Evolutionary conservation across 345 rosid species (phyloP).

Genomic region (Brassica carinata): DNA sequence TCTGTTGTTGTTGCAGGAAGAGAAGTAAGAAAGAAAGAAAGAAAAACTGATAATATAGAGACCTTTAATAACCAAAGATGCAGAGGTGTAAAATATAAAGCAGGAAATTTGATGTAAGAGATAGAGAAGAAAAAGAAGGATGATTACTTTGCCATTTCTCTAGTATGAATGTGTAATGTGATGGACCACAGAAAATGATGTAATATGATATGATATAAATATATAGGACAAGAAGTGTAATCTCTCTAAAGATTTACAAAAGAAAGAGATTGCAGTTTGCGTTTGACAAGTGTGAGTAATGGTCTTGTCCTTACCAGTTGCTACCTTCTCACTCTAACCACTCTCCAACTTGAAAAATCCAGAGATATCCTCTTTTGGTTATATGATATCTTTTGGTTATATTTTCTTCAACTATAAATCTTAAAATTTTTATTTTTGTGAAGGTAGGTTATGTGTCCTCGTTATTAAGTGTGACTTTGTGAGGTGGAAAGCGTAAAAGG

Average conservation of each 20-base stretch:
- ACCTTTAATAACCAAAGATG: constrained; percentile 31
- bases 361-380: constrained; percentile 5
- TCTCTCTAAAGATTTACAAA: constrained; percentile 36
- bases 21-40: constrained; percentile 6
- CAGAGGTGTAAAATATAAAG: constrained; percentile 38
- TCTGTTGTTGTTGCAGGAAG: constrained; percentile 32
- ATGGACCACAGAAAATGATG: constrained; percentile 46
- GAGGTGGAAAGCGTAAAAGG: constrained; percentile 30
- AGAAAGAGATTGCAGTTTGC: constrained; percentile 28
- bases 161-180: constrained; percentile 40
- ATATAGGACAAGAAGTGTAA: constrained; percentile 39
- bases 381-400: background rate
- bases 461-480: background rate
- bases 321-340: constrained; percentile 33
- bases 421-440: background rate
- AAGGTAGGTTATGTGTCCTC: background rate
- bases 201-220: constrained; percentile 38
- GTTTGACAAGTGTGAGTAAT: constrained; percentile 27
- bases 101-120: constrained; percentile 36
- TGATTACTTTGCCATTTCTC: constrained; percentile 39
- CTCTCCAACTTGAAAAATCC: constrained; percentile 25
- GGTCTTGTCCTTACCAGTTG: constrained; percentile 33
- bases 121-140: constrained; percentile 35
- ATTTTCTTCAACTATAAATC: constrained; percentile 11
- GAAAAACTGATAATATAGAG: constrained; percentile 41